Evolutionary conservation across 208 protist species (phyloP), one percentile per base, ranked within the genome.

Genomic region (Trypanosoma caninum): DNA sequence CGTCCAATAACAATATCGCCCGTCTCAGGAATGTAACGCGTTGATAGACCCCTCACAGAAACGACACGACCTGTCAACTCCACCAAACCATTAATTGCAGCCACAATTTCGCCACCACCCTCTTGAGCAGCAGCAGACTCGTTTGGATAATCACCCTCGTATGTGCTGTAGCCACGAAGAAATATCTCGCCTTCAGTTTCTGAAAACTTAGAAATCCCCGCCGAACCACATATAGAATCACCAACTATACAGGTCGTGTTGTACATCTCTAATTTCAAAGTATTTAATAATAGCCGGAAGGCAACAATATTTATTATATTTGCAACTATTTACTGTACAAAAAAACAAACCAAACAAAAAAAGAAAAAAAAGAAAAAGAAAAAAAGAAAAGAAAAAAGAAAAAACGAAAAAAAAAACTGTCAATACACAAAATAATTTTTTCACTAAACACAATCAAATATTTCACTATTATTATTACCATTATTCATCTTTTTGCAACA

Each of bases 1-100:
- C 97, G 73, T 2, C 96, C 96, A 11, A 99, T 94, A 2, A 99
- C 87, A 20, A 99, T 94, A 73, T 99, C 98, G 3, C 98, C 98
- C 25, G 99, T 89, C 56, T 99, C 98, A 6, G 96, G 93, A 13
- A 77, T 65, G 54, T 99, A 99, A 8, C 94, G 69, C 0, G 87
- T 68, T 9, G 69, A 63, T 10, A 78, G 58, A 0, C 87, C 87
- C 45, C 79, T 87, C 16, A 96, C 74, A 13, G 91, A 96, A 13
- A 96, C 80, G 28, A 96, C 87, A 20, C 84, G 74, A 54, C 93
- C 87, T 2, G 85, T 93, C 0, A 93, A 61, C 31, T 96, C 87
- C 25, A 93, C 78, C 23, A 79, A 22, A 2, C 91, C 91, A 58
- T 78, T 91, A 28, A 94, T 80, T 0, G 91, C 81, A 28, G 87